Conservation (phyloP, 768 basidiomycete genomes). For the Suillus bovinus region DNA sequence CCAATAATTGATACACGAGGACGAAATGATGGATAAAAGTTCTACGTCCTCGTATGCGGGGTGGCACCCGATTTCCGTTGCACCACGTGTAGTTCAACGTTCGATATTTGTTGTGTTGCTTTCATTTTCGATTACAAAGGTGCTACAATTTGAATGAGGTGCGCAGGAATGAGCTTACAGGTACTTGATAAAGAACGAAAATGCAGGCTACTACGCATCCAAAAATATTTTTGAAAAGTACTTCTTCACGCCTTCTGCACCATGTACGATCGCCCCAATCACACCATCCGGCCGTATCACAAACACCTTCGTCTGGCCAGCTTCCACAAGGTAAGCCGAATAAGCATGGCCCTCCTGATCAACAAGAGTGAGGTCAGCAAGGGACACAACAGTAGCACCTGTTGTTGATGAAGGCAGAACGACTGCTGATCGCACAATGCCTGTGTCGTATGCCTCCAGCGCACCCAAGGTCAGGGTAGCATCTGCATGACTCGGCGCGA, state of each 20-base stretch:
- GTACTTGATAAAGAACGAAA: not conserved
- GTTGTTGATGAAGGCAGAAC: too few relatives aligned
- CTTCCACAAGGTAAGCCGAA: constrained; percentile 33
- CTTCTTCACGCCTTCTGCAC: constrained; percentile 18
- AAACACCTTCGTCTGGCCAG: constrained; percentile 33
- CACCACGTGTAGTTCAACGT: too few relatives aligned
- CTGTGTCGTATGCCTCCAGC: too few relatives aligned
- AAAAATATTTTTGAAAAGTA: not conserved
- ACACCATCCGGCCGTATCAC: constrained; percentile 23
- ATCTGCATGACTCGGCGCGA: too few relatives aligned
- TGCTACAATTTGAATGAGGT: not conserved
- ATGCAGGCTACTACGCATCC: not conserved
- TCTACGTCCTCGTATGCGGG: too few relatives aligned
- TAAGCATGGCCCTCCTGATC: constrained; percentile 38
- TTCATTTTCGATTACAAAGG: not conserved
- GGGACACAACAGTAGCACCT: not conserved
- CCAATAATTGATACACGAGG: too few relatives aligned
- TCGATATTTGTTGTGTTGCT: too few relatives aligned
- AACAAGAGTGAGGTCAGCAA: constrained; percentile 32
- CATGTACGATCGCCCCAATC: constrained; percentile 32
- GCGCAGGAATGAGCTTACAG: not conserved
- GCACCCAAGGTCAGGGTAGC: too few relatives aligned
- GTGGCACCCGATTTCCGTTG: too few relatives aligned
- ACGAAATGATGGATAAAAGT: too few relatives aligned
- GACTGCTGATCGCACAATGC: too few relatives aligned